Conservation (phyloP, 2,329 filamentous ascomycete species). For the Biscogniauxia marginata region DNA sequence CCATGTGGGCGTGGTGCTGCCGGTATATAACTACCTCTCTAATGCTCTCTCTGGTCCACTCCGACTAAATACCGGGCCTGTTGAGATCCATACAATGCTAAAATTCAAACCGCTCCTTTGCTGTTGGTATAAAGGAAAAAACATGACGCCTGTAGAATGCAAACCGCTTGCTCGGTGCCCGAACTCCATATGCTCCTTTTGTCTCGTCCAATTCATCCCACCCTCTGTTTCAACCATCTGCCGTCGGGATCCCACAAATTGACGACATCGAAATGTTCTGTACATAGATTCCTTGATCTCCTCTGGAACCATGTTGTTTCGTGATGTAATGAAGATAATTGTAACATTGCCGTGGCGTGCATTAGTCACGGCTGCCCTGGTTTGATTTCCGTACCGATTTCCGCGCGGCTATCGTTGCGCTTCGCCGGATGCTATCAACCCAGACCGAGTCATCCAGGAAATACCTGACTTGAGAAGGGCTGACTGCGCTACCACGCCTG, state of each 20-base stretch:
- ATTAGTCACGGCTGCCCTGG: slow-evolving; percentile 24
- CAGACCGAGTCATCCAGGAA: slow-evolving; percentile 87
- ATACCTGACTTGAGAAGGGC: slow-evolving; percentile 74
- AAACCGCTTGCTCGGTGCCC: background rate
- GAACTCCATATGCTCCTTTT: slow-evolving; percentile 15
- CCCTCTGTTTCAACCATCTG: background rate
- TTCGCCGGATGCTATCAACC: slow-evolving; percentile 88
- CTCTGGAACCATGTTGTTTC: background rate
- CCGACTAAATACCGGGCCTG: background rate
- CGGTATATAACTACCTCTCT: background rate
- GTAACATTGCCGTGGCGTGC: background rate
- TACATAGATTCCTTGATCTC: background rate
- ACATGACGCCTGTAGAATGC: slow-evolving; percentile 10
- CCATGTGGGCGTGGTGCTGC: too few species aligned
- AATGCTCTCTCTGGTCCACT: background rate
- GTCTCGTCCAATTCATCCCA: slow-evolving; percentile 21
- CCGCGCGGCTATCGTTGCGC: slow-evolving; percentile 66
- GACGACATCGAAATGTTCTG: background rate
- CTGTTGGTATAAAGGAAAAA: background rate
- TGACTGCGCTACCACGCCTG: slow-evolving; percentile 67
- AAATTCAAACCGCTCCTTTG: background rate
- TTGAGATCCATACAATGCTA: background rate
- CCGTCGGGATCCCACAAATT: slow-evolving; percentile 4
- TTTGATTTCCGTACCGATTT: slow-evolving; percentile 40
- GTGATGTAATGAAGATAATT: slow-evolving; percentile 6